A percentile compares a stretch with the other conserved stretches of the same genome.
phyloP scores from a whole-genome alignment of 805 yeast species.

The Cyberlindnera mrakii region DNA sequence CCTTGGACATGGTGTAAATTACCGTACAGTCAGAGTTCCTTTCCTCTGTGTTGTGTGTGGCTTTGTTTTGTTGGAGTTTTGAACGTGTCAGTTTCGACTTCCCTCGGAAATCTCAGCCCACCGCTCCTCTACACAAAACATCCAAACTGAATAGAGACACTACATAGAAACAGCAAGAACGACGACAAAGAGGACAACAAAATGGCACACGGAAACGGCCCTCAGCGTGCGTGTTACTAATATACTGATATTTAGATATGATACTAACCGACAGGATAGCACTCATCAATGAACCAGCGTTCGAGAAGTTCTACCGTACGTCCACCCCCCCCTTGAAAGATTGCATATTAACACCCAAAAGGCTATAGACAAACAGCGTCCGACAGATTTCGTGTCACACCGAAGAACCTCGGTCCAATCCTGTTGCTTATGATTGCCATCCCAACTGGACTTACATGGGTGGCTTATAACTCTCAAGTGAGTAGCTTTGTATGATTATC shows the following conservation, averaged over 20 bases:
- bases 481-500: not conserved
- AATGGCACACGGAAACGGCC: slow-evolving; percentile 14
- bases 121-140: not conserved
- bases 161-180: not conserved
- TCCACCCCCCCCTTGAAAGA: not conserved
- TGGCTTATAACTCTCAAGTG: slow-evolving; percentile 18
- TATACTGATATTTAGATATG: not conserved
- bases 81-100: not conserved
- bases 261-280: slow-evolving; percentile 7
- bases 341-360: slow-evolving; percentile 4
- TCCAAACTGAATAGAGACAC: no score
- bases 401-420: slow-evolving; percentile 17
- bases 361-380: slow-evolving; percentile 21
- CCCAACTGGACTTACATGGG: slow-evolving; percentile 19
- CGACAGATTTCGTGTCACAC: slow-evolving; percentile 19
- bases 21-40: not conserved
- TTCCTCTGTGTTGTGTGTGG: not conserved
- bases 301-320: slow-evolving; percentile 22
- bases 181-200: not conserved
- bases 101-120: not conserved
- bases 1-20: slow-evolving; percentile 9
- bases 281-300: slow-evolving; percentile 21
- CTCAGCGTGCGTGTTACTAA: slow-evolving; percentile 4
- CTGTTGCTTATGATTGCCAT: slow-evolving; percentile 15
- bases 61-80: not conserved